Evolutionary conservation across 331 rosid species (phyloP), one percentile per base, ranked within the genome.

Genomic region (Acacia pycnantha): DNA sequence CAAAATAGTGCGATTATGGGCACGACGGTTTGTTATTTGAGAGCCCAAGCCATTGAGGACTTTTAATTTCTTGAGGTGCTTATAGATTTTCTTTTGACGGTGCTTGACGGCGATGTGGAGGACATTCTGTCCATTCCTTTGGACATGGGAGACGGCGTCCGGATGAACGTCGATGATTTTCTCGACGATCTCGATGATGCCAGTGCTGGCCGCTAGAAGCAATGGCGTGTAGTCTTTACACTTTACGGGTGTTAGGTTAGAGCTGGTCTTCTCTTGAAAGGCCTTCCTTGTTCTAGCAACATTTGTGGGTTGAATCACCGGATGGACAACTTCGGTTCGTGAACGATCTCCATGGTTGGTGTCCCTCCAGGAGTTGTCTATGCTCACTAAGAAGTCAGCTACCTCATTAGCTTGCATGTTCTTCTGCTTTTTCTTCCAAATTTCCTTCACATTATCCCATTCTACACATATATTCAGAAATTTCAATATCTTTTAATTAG

Each of bases 181-280:
- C 27, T 54, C 27, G 13, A 54, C 62, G 13, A 54, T 54, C 27
- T 54, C 62, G 1, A 54, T 9, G 27, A 54, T 54, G 12, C 62
- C 27, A 4, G 62, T 21, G 74, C 72, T 0, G 0, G 81, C 79
- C 41, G 86, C 89, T 9, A 48, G 27, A 5, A 75, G 58, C 74
- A 87, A 65, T 13, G 83, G 80, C 5, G 82, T 50, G 19, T 64
- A 18, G 5, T 5, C 18, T 1, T 4, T 12, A 33, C 24, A 11
- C 2, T 4, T 5, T 3, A 14, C 1, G 6, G 37, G 21, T 13
- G 5, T 1, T 7, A 16, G 29, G 3, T 9, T 27, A 6, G 50
- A 27, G 4, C n/a, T 47, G 13, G 4, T 13, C 61, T 31, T 29
- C 11, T 70, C 35, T 1, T 15, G 54, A 24, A 19, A 16, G 2